Evolutionary conservation across 1,284 basidiomycete genomes (phyloP), one percentile per base, ranked within the genome.

Genomic region (Apiotrichum siamense): DNA sequence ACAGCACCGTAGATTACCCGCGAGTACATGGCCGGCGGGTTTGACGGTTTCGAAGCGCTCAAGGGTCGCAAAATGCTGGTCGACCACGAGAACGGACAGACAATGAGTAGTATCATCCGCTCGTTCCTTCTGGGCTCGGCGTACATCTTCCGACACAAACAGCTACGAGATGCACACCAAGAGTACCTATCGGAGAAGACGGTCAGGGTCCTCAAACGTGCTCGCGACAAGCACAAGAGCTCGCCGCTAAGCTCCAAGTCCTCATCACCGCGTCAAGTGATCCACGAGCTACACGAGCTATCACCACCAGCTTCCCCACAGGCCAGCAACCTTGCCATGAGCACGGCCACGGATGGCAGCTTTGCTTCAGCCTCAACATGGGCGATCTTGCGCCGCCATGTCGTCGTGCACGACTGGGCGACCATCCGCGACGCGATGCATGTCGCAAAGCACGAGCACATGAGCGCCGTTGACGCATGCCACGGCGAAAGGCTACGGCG

Each of bases 1-100:
- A 12, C n/a, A 24, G n/a, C 41, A 36, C n/a, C 35, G 12, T 26
- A 73, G 71, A 73, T 75, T 45, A 75, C 73, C 0, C 62, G 73
- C 48, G 64, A 75, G 45, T 75, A 75, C 58, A 73, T 73, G 72
- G 70, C 73, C 0, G 33, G 44, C 29, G 63, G 64, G 0, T 84
- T 89, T 57, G 90, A 94, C 66, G 91, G 91, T 0, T 96, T 85
- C 68, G 73, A 77, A 1, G 78, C 84, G 0, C 76, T 96, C 35
- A 83, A 81, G 61, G 82, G 81, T 6, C 79, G 82, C 72, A 78
- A 65, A 50, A 84, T 84, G 61, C 78, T 93, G 31, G 79, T 94
- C 20, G 88, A 93, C 61, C 84, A 91, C 58, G 91, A 96, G 69
- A 81, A 81, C 49, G 91, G 91, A 0, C 81, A 85, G 59, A 77